These are phyloP conservation scores for Salvia splendens DNA, from an alignment of 257 asterid species.

Conservation along the genomic window DNA sequence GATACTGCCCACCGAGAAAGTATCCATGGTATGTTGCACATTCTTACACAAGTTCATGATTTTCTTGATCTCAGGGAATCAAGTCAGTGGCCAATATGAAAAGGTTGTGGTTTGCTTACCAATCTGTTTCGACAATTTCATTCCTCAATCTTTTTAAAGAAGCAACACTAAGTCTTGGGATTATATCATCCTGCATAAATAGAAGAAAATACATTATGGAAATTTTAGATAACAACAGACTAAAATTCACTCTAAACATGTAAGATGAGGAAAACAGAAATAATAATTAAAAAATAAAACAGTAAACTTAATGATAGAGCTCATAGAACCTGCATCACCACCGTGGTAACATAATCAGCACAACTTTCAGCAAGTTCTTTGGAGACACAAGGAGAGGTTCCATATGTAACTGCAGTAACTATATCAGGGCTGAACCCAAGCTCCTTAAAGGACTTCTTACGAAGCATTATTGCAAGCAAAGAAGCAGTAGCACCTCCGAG, in stretches of 20 bases:
- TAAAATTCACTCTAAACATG: background rate
- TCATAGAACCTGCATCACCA: constrained; percentile 78
- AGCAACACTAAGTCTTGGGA: constrained; percentile 78
- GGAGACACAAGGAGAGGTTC: constrained; percentile 92
- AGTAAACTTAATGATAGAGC: constrained; percentile 5
- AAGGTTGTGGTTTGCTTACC: constrained; percentile 53
- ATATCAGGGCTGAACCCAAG: constrained; percentile 88
- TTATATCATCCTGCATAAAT: constrained; percentile 71
- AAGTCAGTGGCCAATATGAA: background rate
- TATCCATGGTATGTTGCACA: background rate
- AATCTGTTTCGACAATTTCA: constrained; percentile 91
- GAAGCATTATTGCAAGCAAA: constrained; percentile 90
- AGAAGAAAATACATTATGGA: constrained; percentile 31
- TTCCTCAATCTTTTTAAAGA: constrained; percentile 79
- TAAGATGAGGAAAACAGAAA: background rate
- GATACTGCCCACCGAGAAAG: background rate
- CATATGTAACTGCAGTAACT: constrained; percentile 79
- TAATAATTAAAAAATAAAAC: background rate
- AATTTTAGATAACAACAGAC: background rate
- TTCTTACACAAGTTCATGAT: constrained; percentile 12
- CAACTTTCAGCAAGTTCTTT: constrained; percentile 90
- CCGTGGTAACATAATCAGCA: constrained; percentile 76
- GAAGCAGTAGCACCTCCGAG: constrained; percentile 94
- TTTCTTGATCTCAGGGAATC: constrained; percentile 17
- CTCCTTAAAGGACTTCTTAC: constrained; percentile 58